Base-by-base conservation (phyloP, 2,329 filamentous ascomycete genomes). In the Ascochyta lentis region DNA sequence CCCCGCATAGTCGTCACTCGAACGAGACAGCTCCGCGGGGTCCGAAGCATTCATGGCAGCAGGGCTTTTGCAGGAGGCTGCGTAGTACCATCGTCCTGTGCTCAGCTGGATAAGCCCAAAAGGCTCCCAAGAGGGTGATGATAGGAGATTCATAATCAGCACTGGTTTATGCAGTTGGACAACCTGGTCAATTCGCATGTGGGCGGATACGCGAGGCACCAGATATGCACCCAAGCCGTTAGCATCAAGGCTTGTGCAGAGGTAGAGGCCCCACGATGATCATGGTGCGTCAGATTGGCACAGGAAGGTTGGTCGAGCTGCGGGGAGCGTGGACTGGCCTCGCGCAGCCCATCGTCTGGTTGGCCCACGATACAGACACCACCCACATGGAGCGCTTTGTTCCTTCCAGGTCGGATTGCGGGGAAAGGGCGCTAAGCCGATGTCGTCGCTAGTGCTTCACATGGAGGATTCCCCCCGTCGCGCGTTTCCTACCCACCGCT, bases 401-500 rank as follows among this genome's bases (percentile, higher is more conserved):
- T 59, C 57, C 50, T 64, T 62, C 56, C 55, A 53, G 50, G 53
- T 48, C 47, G 60, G 54, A 72, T 69, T 75, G 72, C 72, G 72
- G 72, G 71, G 72, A 72, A 73, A 46, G 16, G 35, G 41, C 56
- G 60, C 69, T 64, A 68, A 53, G 44, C 67, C 63, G 24, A 13
- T 59, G 24, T 1, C 13, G 43, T 38, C 3, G 16, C 33, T 56
- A 56, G 53, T 33, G 41, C 19, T 34, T 16, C 31, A 46, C 10
- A n/a, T 16, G 23, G 35, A 46, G 13, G 52, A 55, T 55, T 3
- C 47, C 38, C 37, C 27, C 39, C 46, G 52, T 56, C 50, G 48
- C 46, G 54, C 52, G 19, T 49, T 42, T 39, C 41, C 33, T 54
- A 51, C 49, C 47, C 56, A 56, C 46, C 39, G 48, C 56, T 49